Evolutionary conservation across 202 grass and related monocot species (phyloP).

Genomic region (Bolboschoenoplectus hybrid): DNA sequence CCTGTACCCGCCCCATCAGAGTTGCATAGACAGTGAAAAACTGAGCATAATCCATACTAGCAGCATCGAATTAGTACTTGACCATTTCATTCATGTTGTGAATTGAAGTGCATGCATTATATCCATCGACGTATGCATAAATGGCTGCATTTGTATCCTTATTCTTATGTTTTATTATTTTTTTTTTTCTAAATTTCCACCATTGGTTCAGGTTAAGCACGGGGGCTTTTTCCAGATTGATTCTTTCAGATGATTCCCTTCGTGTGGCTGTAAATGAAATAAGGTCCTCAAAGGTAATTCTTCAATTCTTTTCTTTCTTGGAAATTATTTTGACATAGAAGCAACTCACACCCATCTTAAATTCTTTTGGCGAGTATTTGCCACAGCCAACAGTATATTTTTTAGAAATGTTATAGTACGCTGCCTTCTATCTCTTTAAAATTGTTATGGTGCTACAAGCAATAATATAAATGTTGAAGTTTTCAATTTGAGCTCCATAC

Average conservation of each 20-base stretch:
- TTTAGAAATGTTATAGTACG: background rate
- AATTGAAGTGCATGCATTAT: constrained; percentile 4
- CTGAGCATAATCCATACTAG: background rate
- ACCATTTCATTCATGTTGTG: background rate
- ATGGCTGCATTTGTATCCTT: background rate
- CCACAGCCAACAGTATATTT: background rate
- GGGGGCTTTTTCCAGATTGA: constrained; percentile 87
- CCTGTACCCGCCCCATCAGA: background rate
- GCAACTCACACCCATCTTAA: background rate
- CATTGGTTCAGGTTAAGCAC: constrained; percentile 75
- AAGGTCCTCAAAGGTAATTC: constrained; percentile 74
- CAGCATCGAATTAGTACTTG: background rate
- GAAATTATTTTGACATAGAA: background rate
- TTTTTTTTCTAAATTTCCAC: background rate
- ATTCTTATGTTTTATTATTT: background rate
- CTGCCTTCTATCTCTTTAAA: background rate
- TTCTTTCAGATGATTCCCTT: constrained; percentile 94
- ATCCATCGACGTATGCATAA: background rate
- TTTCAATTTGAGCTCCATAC: background rate
- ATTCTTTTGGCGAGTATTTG: background rate
- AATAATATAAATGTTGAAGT: background rate
- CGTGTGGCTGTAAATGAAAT: constrained; percentile 80
- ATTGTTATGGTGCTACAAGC: background rate
- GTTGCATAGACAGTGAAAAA: background rate
- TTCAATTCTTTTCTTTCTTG: constrained; percentile 6